Base-by-base conservation (phyloP, 257 asterid genomes). In the Pogostemon cablin region DNA sequence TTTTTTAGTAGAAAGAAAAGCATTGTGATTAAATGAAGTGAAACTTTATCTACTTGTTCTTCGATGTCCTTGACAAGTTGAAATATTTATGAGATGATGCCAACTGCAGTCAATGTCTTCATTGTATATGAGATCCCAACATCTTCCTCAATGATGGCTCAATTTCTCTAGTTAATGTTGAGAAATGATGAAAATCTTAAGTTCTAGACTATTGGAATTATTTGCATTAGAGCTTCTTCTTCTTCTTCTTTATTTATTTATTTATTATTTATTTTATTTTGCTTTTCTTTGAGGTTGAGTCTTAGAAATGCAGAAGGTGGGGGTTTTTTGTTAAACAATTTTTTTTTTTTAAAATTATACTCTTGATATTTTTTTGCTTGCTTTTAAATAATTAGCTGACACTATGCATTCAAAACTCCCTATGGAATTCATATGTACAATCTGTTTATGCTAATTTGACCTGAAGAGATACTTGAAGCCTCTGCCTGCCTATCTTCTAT, bases 11-110 rank as follows among this genome's bases (percentile, higher is more conserved):
- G 34, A 20, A 6, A 52, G 39, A 20, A 42, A 20, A 56, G 40
- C 62, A 56, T 57, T 8, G 1, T 25, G 43, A 6, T 7, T 9
- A 57, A 17, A 62, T 47, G 41, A 41, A 54, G 50, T 59, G 9
- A 6, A 54, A 6, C 40, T 42, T 11, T 32, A 0, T 17, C 65
- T 40, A 54, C n/a, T 43, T 11, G 57, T 38, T 6, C 34, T 37
- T 69, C 12, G n/a, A 52, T 52, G 57, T 44, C 12, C 47, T 57
- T 57, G 52, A 32, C 37, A 9, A 32, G 37, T 6, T n/a, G 34
- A 42, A 43, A n/a, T 69, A 42, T 67, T 46, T 32, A 15, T 39
- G 50, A 39, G 62, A 60, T 46, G 17, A 48, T 6, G 32, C 75
- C 40, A 37, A 48, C 20, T 71, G 42, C 43, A n/a, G 40, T 42